Percentiles rank a stretch among this genome's conserved stretches.
These are phyloP conservation scores for Didymella lethalis DNA, from an alignment of 2,329 filamentous ascomycete species.

Conservation along the genomic window DNA sequence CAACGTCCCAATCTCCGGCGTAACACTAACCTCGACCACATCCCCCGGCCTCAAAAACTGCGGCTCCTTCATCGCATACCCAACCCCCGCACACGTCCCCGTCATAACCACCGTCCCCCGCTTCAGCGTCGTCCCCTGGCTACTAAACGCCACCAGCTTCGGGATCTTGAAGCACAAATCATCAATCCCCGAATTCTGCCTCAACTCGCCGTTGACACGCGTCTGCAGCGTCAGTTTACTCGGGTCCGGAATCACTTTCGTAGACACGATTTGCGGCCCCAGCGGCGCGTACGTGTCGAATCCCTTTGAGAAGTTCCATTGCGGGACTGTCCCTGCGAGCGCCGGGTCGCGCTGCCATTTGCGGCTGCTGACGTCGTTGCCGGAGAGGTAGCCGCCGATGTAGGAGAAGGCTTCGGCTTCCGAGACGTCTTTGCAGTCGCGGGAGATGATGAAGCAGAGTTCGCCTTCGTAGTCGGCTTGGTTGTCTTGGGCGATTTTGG, in stretches of 20 bases:
- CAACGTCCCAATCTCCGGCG: slow-evolving; percentile 42
- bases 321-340: slow-evolving; percentile 61
- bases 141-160: slow-evolving; percentile 57
- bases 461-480: slow-evolving; percentile 55
- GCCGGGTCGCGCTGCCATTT: slow-evolving; percentile 61
- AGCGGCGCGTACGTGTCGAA: slow-evolving; percentile 65
- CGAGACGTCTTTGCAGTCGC: slow-evolving; percentile 60
- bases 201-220: slow-evolving; percentile 57
- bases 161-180: slow-evolving; percentile 59
- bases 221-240: slow-evolving; percentile 55
- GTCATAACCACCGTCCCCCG: slow-evolving; percentile 61
- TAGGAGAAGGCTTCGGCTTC: slow-evolving; percentile 57
- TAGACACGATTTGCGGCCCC: slow-evolving; percentile 59
- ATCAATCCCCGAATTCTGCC: slow-evolving; percentile 59
- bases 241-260: slow-evolving; percentile 55
- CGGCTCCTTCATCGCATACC: slow-evolving; percentile 53
- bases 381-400: slow-evolving; percentile 62
- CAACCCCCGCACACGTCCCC: slow-evolving; percentile 53
- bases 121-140: slow-evolving; percentile 56
- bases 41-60: slow-evolving; percentile 48
- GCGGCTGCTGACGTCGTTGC: slow-evolving; percentile 64
- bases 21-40: slow-evolving; percentile 45
- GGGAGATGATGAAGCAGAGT: slow-evolving; percentile 60
- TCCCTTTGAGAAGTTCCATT: slow-evolving; percentile 66
- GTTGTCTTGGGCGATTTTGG: slow-evolving; percentile 58